Percentiles rank a stretch among this genome's conserved stretches.
Evolutionary conservation across 345 rosid species (phyloP).

Genomic region (Zanthoxylum bungeanum): DNA sequence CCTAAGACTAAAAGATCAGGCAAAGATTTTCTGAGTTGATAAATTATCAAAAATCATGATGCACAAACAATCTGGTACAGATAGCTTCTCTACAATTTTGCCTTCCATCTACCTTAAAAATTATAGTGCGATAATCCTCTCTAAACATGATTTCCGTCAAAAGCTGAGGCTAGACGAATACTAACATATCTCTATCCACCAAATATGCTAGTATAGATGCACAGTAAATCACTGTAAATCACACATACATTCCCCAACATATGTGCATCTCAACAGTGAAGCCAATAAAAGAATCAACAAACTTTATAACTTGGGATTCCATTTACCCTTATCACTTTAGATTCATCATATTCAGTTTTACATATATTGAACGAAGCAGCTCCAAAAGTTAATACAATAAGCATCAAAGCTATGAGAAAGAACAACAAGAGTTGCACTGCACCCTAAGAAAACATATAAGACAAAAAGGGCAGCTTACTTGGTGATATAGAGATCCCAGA

Average conservation of each 20-base stretch:
- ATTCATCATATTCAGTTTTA: neutral
- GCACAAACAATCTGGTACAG: neutral
- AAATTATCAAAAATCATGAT: neutral
- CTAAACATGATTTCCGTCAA: no score
- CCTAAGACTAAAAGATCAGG: neutral
- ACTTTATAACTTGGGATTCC: neutral
- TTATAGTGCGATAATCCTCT: no score
- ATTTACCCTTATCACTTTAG: neutral
- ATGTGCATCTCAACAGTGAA: neutral
- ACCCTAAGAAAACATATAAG: neutral
- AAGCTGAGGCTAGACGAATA: no score
- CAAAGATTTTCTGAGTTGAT: neutral
- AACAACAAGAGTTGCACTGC: neutral
- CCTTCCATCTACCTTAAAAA: neutral
- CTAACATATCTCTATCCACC: no score
- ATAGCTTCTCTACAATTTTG: neutral
- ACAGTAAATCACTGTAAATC: neutral
- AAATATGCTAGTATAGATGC: neutral
- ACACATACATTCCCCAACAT: neutral
- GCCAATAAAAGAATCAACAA: neutral
- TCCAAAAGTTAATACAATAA: neutral
- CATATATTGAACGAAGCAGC: neutral
- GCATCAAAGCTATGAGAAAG: neutral
- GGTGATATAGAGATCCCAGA: conserved; percentile 92
- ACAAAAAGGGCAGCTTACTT: conserved; percentile 48